Evolutionary conservation across 1,139 yeast genomes (phyloP).

Genomic region (Meyerozyma carpophila): DNA sequence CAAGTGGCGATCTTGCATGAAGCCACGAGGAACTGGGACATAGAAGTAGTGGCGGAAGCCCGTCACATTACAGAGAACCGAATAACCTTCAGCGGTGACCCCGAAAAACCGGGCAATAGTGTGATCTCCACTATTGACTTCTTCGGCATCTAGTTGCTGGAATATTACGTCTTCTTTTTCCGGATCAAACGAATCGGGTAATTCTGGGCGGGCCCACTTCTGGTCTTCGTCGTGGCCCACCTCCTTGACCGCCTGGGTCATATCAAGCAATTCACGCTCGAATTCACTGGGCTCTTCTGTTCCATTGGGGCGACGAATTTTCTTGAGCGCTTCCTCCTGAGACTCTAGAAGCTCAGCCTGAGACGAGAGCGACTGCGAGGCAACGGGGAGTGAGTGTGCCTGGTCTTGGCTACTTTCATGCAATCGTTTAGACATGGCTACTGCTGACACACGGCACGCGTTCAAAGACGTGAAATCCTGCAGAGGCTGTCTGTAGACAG

Average conservation of each 20-base stretch:
- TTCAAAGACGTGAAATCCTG: background rate
- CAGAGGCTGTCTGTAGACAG: background rate
- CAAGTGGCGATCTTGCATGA: conserved; percentile 51
- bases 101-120: conserved; percentile 84
- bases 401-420: conserved; percentile 14
- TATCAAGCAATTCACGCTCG: conserved; percentile 57
- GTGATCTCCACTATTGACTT: conserved; percentile 52
- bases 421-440: background rate
- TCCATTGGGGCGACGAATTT: conserved; percentile 30
- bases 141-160: conserved; percentile 96
- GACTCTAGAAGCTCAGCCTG: conserved; percentile 21
- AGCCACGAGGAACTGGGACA: conserved; percentile 85
- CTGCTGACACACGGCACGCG: background rate
- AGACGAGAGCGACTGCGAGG: conserved; percentile 25
- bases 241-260: conserved; percentile 43
- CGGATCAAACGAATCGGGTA: conserved; percentile 47
- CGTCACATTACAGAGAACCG: conserved; percentile 83
- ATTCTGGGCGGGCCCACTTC: conserved; percentile 56
- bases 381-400: conserved; percentile 42
- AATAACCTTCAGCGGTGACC: conserved; percentile 79
- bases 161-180: conserved; percentile 53
- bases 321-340: conserved; percentile 32
- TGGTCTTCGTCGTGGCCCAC: conserved; percentile 41
- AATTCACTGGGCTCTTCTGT: conserved; percentile 52
- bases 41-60: conserved; percentile 89